A percentile compares a stretch with the other conserved stretches of the same genome.
These are phyloP conservation scores for Clavispora fructus DNA, from an alignment of 805 yeast species.

Conservation along the genomic window DNA sequence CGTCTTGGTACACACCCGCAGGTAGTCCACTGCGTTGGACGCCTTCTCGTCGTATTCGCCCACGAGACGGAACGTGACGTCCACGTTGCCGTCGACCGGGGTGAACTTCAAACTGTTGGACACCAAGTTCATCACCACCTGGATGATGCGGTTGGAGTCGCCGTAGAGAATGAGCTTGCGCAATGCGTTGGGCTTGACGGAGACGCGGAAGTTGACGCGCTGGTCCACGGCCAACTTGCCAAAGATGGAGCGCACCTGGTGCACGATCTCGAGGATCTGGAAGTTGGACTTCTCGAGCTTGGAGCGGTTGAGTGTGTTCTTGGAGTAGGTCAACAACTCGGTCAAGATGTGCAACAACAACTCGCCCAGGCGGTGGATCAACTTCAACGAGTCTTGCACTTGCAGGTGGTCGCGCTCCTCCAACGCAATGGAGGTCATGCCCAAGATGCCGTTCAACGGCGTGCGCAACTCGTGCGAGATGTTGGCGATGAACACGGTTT, in stretches of 20 bases:
- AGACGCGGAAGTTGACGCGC: conserved; percentile 61
- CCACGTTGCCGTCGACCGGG: conserved; percentile 79
- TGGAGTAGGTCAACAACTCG: conserved; percentile 86
- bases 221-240: conserved; percentile 75
- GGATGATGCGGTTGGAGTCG: conserved; percentile 85
- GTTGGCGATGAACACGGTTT: conserved; percentile 88
- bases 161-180: conserved; percentile 71
- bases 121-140: conserved; percentile 87
- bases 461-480: conserved; percentile 93
- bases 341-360: conserved; percentile 81
- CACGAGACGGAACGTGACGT: conserved; percentile 53
- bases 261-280: conserved; percentile 70
- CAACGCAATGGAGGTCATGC: conserved; percentile 92
- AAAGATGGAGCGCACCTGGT: conserved; percentile 83
- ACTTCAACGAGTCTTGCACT: conserved; percentile 68
- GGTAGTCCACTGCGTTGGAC: conserved; percentile 9
- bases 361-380: conserved; percentile 90
- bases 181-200: conserved; percentile 54
- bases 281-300: conserved; percentile 81
- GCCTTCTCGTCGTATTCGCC: conserved; percentile 58
- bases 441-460: conserved; percentile 92
- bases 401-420: conserved; percentile 68
- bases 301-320: conserved; percentile 79
- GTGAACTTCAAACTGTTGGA: conserved; percentile 90
- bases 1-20: conserved; percentile 9